Evolutionary conservation across 208 protist species (phyloP).

Genomic region (Trypanosoma brucei): DNA sequence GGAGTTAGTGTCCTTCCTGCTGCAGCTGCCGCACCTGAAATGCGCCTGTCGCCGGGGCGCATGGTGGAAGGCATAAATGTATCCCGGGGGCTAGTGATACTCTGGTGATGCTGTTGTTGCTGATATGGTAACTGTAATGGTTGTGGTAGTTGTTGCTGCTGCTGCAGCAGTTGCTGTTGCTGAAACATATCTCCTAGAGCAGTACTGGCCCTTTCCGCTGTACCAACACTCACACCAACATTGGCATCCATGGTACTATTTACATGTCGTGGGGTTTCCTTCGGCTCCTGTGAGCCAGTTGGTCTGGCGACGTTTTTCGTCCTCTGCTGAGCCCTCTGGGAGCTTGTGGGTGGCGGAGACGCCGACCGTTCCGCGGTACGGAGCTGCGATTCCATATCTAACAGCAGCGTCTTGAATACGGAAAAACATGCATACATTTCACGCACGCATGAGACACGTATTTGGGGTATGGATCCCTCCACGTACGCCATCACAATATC

Average conservation of each 20-base stretch:
- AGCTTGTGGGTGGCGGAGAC: constrained; percentile 1
- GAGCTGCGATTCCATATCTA: constrained; percentile 30
- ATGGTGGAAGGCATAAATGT: neutral
- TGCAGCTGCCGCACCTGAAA: no score
- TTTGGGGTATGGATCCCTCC: constrained; percentile 41
- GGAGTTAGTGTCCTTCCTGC: no score
- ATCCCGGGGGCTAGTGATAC: neutral
- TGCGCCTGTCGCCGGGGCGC: no score
- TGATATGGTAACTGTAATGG: neutral
- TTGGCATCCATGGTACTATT: constrained; percentile 29
- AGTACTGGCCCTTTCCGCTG: constrained; percentile 14
- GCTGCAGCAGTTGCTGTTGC: constrained; percentile 1
- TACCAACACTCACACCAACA: constrained; percentile 36
- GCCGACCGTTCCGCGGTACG: constrained; percentile 24
- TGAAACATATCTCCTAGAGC: constrained; percentile 19
- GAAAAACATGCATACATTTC: constrained; percentile 84
- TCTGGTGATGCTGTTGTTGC: neutral
- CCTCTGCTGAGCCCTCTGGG: neutral
- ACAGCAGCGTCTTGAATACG: constrained; percentile 48
- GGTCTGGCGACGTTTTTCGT: constrained; percentile 9
- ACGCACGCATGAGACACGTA: constrained; percentile 66
- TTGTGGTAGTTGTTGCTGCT: neutral
- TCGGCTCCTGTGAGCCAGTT: neutral
- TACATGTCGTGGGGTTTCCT: constrained; percentile 14
- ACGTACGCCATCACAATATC: constrained; percentile 63